These are phyloP conservation scores for Withania somnifera DNA, from an alignment of 305 asterid genomes.

Conservation along the genomic window DNA sequence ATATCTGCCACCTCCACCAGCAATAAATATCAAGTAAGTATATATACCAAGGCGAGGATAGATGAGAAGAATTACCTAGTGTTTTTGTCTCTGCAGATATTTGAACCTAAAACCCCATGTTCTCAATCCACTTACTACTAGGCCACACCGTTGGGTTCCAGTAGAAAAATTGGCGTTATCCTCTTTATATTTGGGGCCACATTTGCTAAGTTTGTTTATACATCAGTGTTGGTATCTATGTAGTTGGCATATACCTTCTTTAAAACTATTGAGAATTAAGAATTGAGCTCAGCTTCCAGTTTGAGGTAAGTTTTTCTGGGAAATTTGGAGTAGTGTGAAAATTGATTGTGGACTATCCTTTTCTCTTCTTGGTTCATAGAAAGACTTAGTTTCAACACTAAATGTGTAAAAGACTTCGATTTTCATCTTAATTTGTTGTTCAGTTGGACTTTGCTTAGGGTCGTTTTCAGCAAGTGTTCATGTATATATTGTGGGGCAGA, in stretches of 20 bases:
- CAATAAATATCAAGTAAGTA: too few species aligned
- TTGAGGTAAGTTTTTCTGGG: background rate
- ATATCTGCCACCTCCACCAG: too few species aligned
- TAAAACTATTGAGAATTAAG: background rate
- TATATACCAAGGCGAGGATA: too few species aligned
- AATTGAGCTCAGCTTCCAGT: background rate
- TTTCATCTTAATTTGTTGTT: background rate
- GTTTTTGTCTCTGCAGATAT: too few species aligned
- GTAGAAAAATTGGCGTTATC: too few species aligned
- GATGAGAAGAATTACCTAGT: too few species aligned
- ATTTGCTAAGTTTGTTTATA: background rate
- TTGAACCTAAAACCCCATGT: too few species aligned
- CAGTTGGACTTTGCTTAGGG: background rate
- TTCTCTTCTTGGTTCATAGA: background rate
- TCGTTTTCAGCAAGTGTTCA: background rate
- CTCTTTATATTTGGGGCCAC: background rate
- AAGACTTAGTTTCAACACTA: background rate
- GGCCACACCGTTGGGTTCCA: too few species aligned
- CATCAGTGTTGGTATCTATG: too few species aligned
- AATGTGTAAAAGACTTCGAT: background rate
- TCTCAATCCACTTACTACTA: too few species aligned
- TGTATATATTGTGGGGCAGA: background rate
- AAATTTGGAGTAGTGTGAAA: background rate
- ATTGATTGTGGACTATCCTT: background rate
- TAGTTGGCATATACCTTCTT: background rate